phyloP scores from a whole-genome alignment of 2,329 filamentous ascomycete species.

The Didymella glomerata region DNA sequence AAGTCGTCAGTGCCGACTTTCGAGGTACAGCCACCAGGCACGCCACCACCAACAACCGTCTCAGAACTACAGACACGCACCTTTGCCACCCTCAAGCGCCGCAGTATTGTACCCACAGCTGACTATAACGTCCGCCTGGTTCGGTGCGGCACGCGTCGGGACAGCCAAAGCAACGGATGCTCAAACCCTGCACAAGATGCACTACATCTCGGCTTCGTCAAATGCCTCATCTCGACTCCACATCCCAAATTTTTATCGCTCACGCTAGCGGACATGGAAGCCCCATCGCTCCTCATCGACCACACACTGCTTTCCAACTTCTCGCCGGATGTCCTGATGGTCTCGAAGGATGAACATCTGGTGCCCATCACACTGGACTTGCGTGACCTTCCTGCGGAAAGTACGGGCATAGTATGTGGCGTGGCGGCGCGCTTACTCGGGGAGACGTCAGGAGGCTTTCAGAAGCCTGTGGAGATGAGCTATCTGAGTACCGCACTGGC shows the following conservation, averaged over 20 bases:
- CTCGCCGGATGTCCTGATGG: conserved; percentile 72
- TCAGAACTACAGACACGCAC: conserved; percentile 83
- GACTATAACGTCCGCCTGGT: conserved; percentile 75
- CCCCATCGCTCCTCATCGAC: conserved; percentile 77
- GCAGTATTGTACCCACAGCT: conserved; percentile 76
- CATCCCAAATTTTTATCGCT: conserved; percentile 75
- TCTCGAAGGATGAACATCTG: conserved; percentile 74
- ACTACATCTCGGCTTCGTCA: conserved; percentile 58
- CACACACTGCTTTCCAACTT: conserved; percentile 68
- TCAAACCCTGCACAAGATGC: conserved; percentile 52
- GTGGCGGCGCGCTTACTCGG: conserved; percentile 84
- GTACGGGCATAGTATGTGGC: conserved; percentile 93
- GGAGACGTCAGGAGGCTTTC: conserved; percentile 61
- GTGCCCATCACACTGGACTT: conserved; percentile 91
- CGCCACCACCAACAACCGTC: conserved; percentile 79
- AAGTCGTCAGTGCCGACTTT: conserved; percentile 57
- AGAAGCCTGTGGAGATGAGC: conserved; percentile 74
- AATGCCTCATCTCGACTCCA: conserved; percentile 58
- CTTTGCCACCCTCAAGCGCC: conserved; percentile 81
- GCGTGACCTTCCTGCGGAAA: conserved; percentile 79
- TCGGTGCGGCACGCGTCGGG: conserved; percentile 76
- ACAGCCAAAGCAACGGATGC: conserved; percentile 43
- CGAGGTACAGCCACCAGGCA: conserved; percentile 64
- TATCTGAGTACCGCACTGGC: conserved; percentile 90
- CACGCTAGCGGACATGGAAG: conserved; percentile 76